Percentiles rank a stretch among this genome's conserved stretches.
These are phyloP conservation scores for Cladosporium sp. DNA, from an alignment of 2,329 filamentous ascomycete genomes.

Conservation along the genomic window DNA sequence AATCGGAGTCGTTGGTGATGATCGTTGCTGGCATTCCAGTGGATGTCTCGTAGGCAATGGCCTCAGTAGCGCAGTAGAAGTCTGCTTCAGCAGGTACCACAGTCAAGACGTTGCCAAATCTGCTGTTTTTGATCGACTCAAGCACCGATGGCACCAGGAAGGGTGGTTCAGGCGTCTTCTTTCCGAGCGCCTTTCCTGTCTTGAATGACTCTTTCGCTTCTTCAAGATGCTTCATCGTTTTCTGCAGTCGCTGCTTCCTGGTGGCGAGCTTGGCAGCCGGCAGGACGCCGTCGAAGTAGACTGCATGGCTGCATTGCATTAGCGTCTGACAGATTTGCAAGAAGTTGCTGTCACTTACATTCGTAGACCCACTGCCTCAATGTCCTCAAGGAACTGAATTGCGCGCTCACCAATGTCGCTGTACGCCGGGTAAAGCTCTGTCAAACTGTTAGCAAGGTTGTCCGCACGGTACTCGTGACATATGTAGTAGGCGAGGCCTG, in stretches of 20 bases:
- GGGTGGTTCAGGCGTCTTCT: conserved; percentile 55
- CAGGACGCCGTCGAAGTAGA: conserved; percentile 86
- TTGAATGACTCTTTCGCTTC: conserved; percentile 30
- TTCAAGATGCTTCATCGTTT: conserved; percentile 59
- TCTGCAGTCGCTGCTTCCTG: conserved; percentile 63
- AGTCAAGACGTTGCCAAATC: conserved; percentile 47
- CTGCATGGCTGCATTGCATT: conserved; percentile 55
- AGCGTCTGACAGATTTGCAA: conserved; percentile 24
- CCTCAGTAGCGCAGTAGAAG: conserved; percentile 69
- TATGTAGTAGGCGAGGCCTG: conserved; percentile 74
- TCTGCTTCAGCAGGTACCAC: conserved; percentile 87
- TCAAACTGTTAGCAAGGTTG: not conserved
- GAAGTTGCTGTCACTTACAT: conserved; percentile 56
- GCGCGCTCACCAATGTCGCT: conserved; percentile 61
- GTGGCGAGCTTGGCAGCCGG: conserved; percentile 66
- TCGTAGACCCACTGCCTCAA: conserved; percentile 58
- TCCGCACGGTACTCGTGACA: conserved; percentile 48
- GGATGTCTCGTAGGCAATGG: conserved; percentile 52
- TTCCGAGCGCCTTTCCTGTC: conserved; percentile 26
- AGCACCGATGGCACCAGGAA: conserved; percentile 79
- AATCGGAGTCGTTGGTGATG: conserved; percentile 84
- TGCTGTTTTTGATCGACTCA: conserved; percentile 60
- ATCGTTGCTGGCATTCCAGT: conserved; percentile 47
- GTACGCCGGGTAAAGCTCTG: conserved; percentile 47
- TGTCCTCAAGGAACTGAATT: conserved; percentile 62